phyloP scores from a whole-genome alignment of 768 basidiomycete species.

The Favolaschia claudopus region DNA sequence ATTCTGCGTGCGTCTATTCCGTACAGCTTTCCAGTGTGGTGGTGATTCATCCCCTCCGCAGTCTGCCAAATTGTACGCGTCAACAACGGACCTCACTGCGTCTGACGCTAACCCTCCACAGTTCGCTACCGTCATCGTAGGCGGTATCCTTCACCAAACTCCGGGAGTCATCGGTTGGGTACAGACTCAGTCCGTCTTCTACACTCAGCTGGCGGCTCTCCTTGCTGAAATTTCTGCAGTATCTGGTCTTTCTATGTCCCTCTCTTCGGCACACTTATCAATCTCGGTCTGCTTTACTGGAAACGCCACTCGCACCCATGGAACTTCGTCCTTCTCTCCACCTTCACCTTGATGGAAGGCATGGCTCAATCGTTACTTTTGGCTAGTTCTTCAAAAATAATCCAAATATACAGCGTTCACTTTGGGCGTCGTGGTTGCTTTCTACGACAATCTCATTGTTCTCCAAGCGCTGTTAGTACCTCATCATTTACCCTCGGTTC shows the following conservation, averaged over 20 bases:
- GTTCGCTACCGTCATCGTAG: constrained; percentile 83
- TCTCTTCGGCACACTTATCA: constrained; percentile 79
- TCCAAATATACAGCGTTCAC: constrained; percentile 80
- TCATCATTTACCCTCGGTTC: constrained; percentile 8
- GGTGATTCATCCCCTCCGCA: constrained; percentile 35
- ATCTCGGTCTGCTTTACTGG: constrained; percentile 86
- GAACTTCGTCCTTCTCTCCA: constrained; percentile 84
- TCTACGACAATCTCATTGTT: constrained; percentile 75
- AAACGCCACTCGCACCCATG: constrained; percentile 91
- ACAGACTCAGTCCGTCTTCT: constrained; percentile 62
- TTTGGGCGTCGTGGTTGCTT: constrained; percentile 84
- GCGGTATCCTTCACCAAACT: constrained; percentile 75
- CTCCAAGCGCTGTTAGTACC: constrained; percentile 81
- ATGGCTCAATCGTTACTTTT: not conserved
- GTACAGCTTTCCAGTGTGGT: constrained; percentile 1
- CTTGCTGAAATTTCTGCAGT: constrained; percentile 45
- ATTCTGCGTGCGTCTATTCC: constrained; percentile 69
- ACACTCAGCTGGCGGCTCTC: not conserved
- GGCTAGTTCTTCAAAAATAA: too few species aligned
- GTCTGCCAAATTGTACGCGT: constrained; percentile 75
- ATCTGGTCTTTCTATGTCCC: constrained; percentile 84
- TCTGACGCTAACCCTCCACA: constrained; percentile 26
- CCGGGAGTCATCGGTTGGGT: constrained; percentile 76
- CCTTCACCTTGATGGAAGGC: constrained; percentile 88
- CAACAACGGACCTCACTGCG: not conserved